phyloP scores from a whole-genome alignment of 495 filamentous ascomycete genomes.

The Xylaria scruposa region DNA sequence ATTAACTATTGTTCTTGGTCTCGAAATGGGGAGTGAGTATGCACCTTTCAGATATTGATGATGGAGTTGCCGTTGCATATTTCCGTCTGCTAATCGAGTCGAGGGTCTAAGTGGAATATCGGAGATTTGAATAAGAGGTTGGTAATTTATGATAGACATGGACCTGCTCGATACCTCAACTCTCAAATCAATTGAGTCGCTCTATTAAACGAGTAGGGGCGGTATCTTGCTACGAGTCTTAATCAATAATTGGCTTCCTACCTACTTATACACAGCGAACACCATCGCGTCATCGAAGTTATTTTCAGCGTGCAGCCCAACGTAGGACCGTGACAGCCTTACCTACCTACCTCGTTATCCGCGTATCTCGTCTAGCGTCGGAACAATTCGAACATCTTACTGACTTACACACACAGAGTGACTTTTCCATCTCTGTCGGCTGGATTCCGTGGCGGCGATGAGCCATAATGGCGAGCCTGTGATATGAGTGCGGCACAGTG shows the following conservation, averaged over 20 bases:
- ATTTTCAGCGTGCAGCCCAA: not conserved
- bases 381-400: too few species aligned
- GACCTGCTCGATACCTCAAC: not conserved
- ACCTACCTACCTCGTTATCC: not conserved
- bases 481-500: not conserved
- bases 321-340: not conserved
- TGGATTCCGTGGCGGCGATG: not conserved
- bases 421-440: not conserved
- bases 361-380: not conserved
- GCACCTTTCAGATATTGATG: not conserved
- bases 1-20: not conserved
- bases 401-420: not conserved
- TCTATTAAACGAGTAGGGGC: not conserved
- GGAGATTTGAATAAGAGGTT: not conserved
- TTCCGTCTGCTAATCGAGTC: not conserved
- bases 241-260: not conserved
- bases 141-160: not conserved
- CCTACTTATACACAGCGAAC: conserved; percentile 6
- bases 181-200: not conserved
- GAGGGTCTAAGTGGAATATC: not conserved
- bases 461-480: conserved; percentile 7
- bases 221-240: not conserved
- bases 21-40: not conserved
- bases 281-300: not conserved
- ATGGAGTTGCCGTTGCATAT: not conserved